Base-by-base conservation (phyloP, 1,284 basidiomycete genomes). In the Ganoderma lucidum region DNA sequence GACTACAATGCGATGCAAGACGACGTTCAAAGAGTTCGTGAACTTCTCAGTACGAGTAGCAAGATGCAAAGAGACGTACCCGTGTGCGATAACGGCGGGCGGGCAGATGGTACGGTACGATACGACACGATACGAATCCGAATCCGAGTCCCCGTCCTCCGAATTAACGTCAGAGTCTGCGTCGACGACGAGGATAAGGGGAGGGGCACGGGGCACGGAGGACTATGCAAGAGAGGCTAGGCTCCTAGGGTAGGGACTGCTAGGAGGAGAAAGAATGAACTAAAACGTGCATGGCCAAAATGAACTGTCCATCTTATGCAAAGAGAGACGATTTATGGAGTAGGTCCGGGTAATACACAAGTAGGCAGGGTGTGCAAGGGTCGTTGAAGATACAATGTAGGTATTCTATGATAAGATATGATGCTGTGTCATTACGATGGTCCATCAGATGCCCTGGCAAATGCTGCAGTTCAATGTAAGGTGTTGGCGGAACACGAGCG, bases 361-460 rank as follows among this genome's bases (percentile, higher is more conserved):
- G 62, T 62, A 59, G 55, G 63, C 63, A 71, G 63, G 60, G 8
- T 28, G 59, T 53, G 44, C 55, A 66, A 60, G 19, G 60, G 64
- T 55, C 64, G 65, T 68, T 60, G 65, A 76, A 75, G 74, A 76
- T 80, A 79, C 77, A 79, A 66, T 76, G 78, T 71, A 70, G 66
- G 71, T 77, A 74, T 74, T 80, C 76, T 80, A 77, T 73, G 72
- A 66, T 70, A 68, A 65, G 65, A 59, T 68, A 72, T 69, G 68
- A 66, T 65, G 55, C 35, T 69, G 77, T 62, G 70, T 70, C 75
- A 75, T 75, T 70, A 73, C 53, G 44, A 66, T 66, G 56, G 75
- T 78, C 74, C 75, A 74, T 88, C 88, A 93, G 79, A 93, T 82
- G 81, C 80, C 87, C 80, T 90, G 84, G 80, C 92, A 94, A 76